Conservation (phyloP, 129 eudicot species). For the Tanacetum coccineum region DNA sequence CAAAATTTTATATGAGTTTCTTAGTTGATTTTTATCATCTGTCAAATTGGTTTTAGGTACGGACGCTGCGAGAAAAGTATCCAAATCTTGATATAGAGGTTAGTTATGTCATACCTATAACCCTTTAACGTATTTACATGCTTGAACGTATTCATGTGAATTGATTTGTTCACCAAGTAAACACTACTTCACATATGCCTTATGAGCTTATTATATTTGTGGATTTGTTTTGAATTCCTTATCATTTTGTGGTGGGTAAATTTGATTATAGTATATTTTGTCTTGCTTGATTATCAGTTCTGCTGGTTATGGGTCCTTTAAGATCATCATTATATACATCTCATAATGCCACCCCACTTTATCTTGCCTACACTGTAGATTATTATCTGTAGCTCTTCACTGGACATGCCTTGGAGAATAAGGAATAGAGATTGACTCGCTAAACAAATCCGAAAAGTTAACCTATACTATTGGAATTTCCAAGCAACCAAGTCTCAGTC, state of each 20-base stretch:
- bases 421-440: no score
- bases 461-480: no score
- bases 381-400: no score
- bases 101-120: slow-evolving; percentile 14
- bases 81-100: slow-evolving; percentile 90
- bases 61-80: slow-evolving; percentile 58
- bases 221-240: not conserved
- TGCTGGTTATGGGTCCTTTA: no score
- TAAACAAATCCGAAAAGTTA: no score
- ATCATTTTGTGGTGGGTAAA: not conserved
- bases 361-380: no score
- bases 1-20: not conserved
- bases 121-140: not conserved
- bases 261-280: not conserved
- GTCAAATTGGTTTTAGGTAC: slow-evolving; percentile 46
- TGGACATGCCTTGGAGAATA: no score
- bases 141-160: not conserved
- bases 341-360: no score
- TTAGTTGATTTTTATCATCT: not conserved
- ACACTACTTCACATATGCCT: not conserved
- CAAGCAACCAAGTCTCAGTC: no score
- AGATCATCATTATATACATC: no score
- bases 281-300: no score
- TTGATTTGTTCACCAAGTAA: not conserved
- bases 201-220: slow-evolving; percentile 7